Evolutionary conservation across 2,329 filamentous ascomycete species (phyloP).

Genomic region (Sporothrix curviconia): DNA sequence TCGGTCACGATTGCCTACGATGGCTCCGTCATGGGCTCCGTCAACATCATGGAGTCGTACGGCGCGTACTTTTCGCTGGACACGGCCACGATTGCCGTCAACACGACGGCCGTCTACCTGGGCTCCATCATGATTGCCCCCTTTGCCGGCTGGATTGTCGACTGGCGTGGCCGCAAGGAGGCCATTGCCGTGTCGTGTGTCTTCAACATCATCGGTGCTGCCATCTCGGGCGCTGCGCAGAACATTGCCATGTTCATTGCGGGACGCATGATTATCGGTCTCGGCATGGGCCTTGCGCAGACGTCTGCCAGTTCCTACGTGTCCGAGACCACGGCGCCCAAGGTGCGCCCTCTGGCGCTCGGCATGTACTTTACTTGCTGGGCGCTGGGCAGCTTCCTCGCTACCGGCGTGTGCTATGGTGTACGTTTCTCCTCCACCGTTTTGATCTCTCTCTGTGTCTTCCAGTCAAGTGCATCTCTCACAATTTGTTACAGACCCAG

Average conservation of each 20-base stretch:
- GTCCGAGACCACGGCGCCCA: constrained; percentile 17
- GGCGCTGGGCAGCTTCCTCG: constrained; percentile 19
- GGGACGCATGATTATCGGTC: constrained; percentile 23
- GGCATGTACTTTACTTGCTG: constrained; percentile 19
- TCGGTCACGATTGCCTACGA: constrained; percentile 26
- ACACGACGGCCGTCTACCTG: constrained; percentile 24
- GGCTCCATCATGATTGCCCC: constrained; percentile 22
- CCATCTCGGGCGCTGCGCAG: constrained; percentile 20
- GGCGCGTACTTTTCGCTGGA: constrained; percentile 28
- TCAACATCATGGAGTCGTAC: constrained; percentile 32
- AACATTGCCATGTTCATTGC: constrained; percentile 26
- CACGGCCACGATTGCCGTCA: constrained; percentile 28
- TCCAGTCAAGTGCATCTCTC: not conserved
- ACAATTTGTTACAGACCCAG: constrained; percentile 3
- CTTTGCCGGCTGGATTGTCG: constrained; percentile 21
- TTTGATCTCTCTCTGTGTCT: not conserved
- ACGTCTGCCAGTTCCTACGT: constrained; percentile 17
- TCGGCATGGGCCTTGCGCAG: constrained; percentile 21
- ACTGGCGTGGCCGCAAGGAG: constrained; percentile 23
- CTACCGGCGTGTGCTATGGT: constrained; percentile 21
- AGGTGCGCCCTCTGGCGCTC: constrained; percentile 17
- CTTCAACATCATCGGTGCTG: constrained; percentile 21
- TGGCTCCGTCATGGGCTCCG: constrained; percentile 28
- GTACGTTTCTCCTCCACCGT: constrained; percentile 15
- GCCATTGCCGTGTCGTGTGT: constrained; percentile 17